These are phyloP conservation scores for Lithohypha guttulata DNA, from an alignment of 2,329 filamentous ascomycete genomes.

Conservation along the genomic window DNA sequence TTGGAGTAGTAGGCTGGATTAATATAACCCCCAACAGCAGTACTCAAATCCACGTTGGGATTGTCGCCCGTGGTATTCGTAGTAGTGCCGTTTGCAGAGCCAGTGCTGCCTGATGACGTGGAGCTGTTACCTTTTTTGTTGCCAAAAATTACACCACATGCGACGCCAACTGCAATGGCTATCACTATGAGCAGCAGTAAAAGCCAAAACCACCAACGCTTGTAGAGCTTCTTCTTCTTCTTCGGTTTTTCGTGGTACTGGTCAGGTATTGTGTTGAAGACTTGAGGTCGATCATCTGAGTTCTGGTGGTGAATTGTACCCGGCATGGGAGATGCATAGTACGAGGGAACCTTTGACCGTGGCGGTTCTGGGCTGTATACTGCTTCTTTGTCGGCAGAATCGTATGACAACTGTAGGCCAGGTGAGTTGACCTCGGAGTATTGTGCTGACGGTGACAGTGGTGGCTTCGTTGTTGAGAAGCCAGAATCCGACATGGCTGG, in stretches of 20 bases:
- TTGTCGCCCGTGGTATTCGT: neutral
- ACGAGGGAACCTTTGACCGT: conserved; percentile 6
- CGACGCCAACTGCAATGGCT: conserved; percentile 3
- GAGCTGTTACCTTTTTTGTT: neutral
- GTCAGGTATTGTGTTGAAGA: neutral
- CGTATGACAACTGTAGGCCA: conserved; percentile 1
- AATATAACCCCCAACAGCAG: conserved; percentile 8
- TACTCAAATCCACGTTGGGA: neutral
- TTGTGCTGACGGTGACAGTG: conserved; percentile 8
- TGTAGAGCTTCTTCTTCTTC: conserved; percentile 8
- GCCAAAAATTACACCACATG: conserved; percentile 7
- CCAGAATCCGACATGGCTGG: conserved; percentile 4
- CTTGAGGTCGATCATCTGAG: conserved; percentile 6
- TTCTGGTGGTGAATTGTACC: conserved; percentile 5
- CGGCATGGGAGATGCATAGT: conserved; percentile 5
- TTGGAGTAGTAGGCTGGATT: conserved; percentile 30
- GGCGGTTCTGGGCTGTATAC: neutral
- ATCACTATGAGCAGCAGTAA: conserved; percentile 1
- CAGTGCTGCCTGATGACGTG: neutral
- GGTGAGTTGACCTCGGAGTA: conserved; percentile 8
- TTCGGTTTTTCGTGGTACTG: neutral
- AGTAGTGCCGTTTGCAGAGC: neutral
- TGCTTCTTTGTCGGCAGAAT: conserved; percentile 7
- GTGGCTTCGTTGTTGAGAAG: conserved; percentile 5
- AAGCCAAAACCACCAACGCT: conserved; percentile 6